Evolutionary conservation across 1,284 basidiomycete species (phyloP).

Genomic region (Pseudozyma pruni): DNA sequence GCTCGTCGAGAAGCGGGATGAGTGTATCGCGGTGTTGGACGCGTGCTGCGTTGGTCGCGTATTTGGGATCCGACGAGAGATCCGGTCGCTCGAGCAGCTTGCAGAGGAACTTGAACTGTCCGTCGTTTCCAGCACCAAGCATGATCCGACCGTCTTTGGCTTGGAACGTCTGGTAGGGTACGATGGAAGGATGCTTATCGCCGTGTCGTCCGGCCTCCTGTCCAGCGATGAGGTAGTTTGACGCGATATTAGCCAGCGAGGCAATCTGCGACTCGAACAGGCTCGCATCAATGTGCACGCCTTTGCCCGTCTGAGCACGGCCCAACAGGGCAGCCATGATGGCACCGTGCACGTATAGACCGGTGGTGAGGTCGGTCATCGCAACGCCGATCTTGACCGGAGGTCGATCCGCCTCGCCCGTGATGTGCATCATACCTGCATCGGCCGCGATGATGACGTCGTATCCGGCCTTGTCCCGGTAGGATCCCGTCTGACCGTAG

Average conservation of each 20-base stretch:
- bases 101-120: conserved; percentile 73
- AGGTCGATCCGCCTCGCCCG: conserved; percentile 85
- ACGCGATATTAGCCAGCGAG: conserved; percentile 89
- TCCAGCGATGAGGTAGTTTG: conserved; percentile 89
- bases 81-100: conserved; percentile 32
- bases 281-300: conserved; percentile 84
- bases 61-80: conserved; percentile 29
- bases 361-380: conserved; percentile 88
- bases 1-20: conserved; percentile 77
- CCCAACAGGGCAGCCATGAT: conserved; percentile 89
- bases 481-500: conserved; percentile 93
- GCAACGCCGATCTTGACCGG: conserved; percentile 84
- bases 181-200: conserved; percentile 78
- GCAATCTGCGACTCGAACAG: conserved; percentile 81
- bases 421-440: conserved; percentile 70
- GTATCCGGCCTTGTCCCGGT: conserved; percentile 75
- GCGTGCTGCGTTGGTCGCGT: conserved; percentile 74
- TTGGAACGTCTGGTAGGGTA: conserved; percentile 56
- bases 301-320: conserved; percentile 83
- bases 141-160: conserved; percentile 48
- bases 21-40: conserved; percentile 81
- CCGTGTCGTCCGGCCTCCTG: conserved; percentile 88
- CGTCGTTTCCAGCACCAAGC: conserved; percentile 90
- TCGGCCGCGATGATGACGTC: conserved; percentile 65
- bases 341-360: conserved; percentile 91